Percentiles rank a stretch among this genome's conserved stretches.
Conservation (phyloP, 192 early-diverging fungal species). For the Entomortierella parvispora region DNA sequence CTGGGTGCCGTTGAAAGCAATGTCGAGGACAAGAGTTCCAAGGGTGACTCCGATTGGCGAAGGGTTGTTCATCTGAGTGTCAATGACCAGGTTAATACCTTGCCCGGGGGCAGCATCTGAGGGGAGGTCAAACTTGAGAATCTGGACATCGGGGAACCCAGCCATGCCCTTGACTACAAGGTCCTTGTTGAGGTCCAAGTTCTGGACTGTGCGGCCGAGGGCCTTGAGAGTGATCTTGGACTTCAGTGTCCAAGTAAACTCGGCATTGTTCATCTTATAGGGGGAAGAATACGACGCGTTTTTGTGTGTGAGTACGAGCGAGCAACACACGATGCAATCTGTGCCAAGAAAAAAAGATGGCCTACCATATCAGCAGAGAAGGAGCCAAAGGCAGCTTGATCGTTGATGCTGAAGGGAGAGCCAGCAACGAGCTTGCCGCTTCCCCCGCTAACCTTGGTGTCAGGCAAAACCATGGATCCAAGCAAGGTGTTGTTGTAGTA, state of each 20-base stretch:
- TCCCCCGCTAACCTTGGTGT: conserved; percentile 58
- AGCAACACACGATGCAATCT: conserved; percentile 23
- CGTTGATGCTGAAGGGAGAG: conserved; percentile 52
- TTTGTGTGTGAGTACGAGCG: conserved; percentile 20
- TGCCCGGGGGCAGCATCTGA: conserved; percentile 60
- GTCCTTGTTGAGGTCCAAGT: conserved; percentile 59
- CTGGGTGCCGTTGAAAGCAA: conserved; percentile 52
- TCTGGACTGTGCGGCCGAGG: conserved; percentile 52
- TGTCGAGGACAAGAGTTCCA: conserved; percentile 65
- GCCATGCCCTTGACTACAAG: conserved; percentile 64
- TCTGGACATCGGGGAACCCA: conserved; percentile 61
- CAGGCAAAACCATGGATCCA: conserved; percentile 51
- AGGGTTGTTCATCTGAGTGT: conserved; percentile 63
- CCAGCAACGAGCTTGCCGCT: conserved; percentile 24
- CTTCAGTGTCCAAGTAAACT: conserved; percentile 40
- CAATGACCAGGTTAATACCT: conserved; percentile 65
- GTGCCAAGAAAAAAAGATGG: too few species aligned
- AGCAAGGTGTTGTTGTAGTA: conserved; percentile 55
- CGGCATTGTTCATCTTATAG: conserved; percentile 30
- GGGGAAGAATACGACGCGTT: not conserved
- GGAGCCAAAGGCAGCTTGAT: conserved; percentile 49
- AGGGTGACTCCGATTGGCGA: conserved; percentile 65
- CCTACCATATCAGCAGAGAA: conserved; percentile 56
- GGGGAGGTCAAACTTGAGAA: conserved; percentile 63
- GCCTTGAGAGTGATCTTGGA: conserved; percentile 47